These are phyloP conservation scores for Cyclotella sp. DNA, from an alignment of 108 stramenopile genomes.

Conservation along the genomic window DNA sequence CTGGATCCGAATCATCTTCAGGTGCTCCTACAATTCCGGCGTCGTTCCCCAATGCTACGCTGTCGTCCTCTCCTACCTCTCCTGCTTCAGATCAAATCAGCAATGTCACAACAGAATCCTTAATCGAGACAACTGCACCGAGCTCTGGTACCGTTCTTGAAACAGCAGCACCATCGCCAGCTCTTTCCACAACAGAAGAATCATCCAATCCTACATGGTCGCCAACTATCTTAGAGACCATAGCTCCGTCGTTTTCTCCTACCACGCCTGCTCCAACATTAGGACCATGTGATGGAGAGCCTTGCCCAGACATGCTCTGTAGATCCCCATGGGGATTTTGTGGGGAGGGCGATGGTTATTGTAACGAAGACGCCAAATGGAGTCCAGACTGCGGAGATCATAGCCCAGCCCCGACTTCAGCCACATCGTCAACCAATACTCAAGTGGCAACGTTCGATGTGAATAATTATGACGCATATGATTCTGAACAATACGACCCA, in stretches of 20 bases:
- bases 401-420: slow-evolving; percentile 22
- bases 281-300: slow-evolving; percentile 46
- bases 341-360: slow-evolving; percentile 42
- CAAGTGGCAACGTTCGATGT: not conserved
- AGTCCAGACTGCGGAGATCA: slow-evolving; percentile 25
- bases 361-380: slow-evolving; percentile 43
- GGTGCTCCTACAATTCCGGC: not conserved
- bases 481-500: slow-evolving; percentile 4
- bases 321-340: slow-evolving; percentile 47
- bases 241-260: slow-evolving; percentile 29
- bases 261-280: slow-evolving; percentile 40
- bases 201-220: slow-evolving; percentile 12
- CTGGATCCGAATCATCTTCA: too few species aligned
- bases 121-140: slow-evolving; percentile 6
- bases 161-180: slow-evolving; percentile 14
- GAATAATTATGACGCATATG: not conserved
- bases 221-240: slow-evolving; percentile 3
- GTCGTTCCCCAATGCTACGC: not conserved
- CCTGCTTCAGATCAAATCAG: not conserved
- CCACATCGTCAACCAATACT: not conserved
- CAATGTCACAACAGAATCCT: slow-evolving; percentile 9
- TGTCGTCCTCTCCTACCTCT: not conserved
- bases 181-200: not conserved
- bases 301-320: slow-evolving; percentile 40
- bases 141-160: not conserved